A percentile compares a stretch with the other conserved stretches of the same genome.
Conservation (phyloP, 2,329 filamentous ascomycete genomes). For the Endoconidiophora laricicola region DNA sequence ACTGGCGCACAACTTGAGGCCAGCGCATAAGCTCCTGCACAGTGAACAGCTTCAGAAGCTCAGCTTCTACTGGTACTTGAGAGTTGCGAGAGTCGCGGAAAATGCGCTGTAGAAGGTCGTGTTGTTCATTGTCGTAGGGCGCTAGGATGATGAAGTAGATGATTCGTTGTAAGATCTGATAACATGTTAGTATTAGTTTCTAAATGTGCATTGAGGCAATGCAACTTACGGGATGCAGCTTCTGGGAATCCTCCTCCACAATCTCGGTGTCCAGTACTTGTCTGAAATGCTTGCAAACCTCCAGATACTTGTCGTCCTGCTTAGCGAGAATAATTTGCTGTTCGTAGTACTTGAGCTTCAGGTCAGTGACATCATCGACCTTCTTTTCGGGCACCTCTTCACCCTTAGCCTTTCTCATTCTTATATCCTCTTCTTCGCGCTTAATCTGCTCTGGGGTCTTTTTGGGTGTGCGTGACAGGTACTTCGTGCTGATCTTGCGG, state of each 20-base stretch:
- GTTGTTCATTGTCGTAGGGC: conserved; percentile 96
- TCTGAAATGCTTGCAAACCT: conserved; percentile 95
- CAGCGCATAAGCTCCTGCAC: conserved; percentile 95
- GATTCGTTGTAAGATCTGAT: conserved; percentile 73
- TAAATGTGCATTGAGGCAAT: background rate
- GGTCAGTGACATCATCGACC: conserved; percentile 81
- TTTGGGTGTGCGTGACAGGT: conserved; percentile 78
- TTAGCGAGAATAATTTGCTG: conserved; percentile 92
- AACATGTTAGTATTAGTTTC: conserved; percentile 13
- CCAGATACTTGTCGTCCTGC: conserved; percentile 93
- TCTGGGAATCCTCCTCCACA: conserved; percentile 74
- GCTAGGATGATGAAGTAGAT: conserved; percentile 96
- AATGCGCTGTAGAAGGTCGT: conserved; percentile 88
- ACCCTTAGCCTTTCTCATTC: conserved; percentile 67
- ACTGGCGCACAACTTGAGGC: conserved; percentile 80
- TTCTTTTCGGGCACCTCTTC: conserved; percentile 65
- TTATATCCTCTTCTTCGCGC: conserved; percentile 75
- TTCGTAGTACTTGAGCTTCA: conserved; percentile 93
- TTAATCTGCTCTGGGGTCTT: conserved; percentile 78
- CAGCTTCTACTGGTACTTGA: conserved; percentile 61
- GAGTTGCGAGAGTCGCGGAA: conserved; percentile 68
- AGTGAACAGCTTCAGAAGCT: conserved; percentile 86
- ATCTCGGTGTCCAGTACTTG: conserved; percentile 93
- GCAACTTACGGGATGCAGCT: conserved; percentile 61
- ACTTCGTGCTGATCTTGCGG: conserved; percentile 92